Percentiles rank a stretch among this genome's conserved stretches.
Evolutionary conservation across 2,329 filamentous ascomycete species (phyloP).

Genomic region (Stachybotrys elegans): DNA sequence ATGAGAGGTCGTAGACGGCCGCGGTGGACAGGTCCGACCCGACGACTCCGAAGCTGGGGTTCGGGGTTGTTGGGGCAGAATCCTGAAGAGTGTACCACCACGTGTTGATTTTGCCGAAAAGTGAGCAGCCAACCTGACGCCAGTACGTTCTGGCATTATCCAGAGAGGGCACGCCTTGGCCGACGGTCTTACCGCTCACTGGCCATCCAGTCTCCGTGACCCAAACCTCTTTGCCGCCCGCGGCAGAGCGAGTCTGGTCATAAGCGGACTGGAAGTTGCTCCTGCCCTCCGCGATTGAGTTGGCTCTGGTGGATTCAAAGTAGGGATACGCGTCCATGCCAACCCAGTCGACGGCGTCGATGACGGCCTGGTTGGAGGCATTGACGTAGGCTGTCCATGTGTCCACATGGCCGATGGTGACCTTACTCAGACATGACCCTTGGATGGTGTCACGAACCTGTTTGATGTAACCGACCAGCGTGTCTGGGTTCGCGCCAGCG

Average conservation of each 20-base stretch:
- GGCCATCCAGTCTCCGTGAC: slow-evolving; percentile 89
- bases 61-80: slow-evolving; percentile 50
- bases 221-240: slow-evolving; percentile 69
- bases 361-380: slow-evolving; percentile 63
- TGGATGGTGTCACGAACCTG: slow-evolving; percentile 60
- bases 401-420: slow-evolving; percentile 76
- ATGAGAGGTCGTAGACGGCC: slow-evolving; percentile 61
- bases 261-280: slow-evolving; percentile 65
- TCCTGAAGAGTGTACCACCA: slow-evolving; percentile 80
- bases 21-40: slow-evolving; percentile 46
- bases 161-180: slow-evolving; percentile 56
- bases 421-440: slow-evolving; percentile 53
- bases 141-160: slow-evolving; percentile 76
- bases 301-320: slow-evolving; percentile 66
- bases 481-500: slow-evolving; percentile 56
- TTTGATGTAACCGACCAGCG: slow-evolving; percentile 64
- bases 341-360: slow-evolving; percentile 68
- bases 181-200: slow-evolving; percentile 59
- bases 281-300: slow-evolving; percentile 60
- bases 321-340: slow-evolving; percentile 85
- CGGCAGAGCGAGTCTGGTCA: slow-evolving; percentile 50
- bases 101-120: slow-evolving; percentile 59
- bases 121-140: slow-evolving; percentile 69
- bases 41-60: slow-evolving; percentile 67
- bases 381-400: slow-evolving; percentile 83